Evolutionary conservation across 768 basidiomycete species (phyloP).

Genomic region (Collybia sordida): DNA sequence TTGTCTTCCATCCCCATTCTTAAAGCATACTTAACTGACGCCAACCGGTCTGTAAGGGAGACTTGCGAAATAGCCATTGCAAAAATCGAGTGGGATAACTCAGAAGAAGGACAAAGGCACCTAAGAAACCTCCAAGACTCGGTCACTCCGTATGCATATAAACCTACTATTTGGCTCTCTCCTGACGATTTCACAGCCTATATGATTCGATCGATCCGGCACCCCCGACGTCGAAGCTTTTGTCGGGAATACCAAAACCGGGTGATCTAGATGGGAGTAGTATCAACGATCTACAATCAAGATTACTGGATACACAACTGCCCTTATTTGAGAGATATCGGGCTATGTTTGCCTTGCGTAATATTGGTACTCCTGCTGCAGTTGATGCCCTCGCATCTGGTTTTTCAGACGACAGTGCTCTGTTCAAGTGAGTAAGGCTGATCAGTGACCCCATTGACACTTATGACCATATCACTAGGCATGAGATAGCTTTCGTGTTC

Average conservation of each 20-base stretch:
- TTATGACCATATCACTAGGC: conserved; percentile 45
- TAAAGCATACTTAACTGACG: conserved; percentile 67
- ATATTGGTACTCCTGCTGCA: conserved; percentile 83
- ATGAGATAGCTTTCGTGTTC: conserved; percentile 98
- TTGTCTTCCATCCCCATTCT: conserved; percentile 66
- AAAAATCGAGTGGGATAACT: conserved; percentile 92
- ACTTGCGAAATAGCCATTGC: conserved; percentile 97
- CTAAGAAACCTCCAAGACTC: conserved; percentile 26
- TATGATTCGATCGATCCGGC: conserved; percentile 91
- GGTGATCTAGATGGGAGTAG: conserved; percentile 46
- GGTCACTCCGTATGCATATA: conserved; percentile 34
- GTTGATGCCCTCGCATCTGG: conserved; percentile 91
- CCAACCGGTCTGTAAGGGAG: conserved; percentile 78
- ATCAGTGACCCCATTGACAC: neutral
- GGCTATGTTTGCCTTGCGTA: conserved; percentile 97
- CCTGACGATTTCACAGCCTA: conserved; percentile 36
- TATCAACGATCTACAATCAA: conserved; percentile 55
- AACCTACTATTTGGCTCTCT: neutral
- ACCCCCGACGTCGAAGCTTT: conserved; percentile 68
- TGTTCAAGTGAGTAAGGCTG: conserved; percentile 77
- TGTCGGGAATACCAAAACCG: conserved; percentile 52
- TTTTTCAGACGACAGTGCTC: conserved; percentile 82
- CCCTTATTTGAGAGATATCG: conserved; percentile 93
- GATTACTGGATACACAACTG: conserved; percentile 62
- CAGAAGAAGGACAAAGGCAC: conserved; percentile 65